These are phyloP conservation scores for Trichoderma koningii DNA, from an alignment of 2,329 filamentous ascomycete species.

Conservation along the genomic window DNA sequence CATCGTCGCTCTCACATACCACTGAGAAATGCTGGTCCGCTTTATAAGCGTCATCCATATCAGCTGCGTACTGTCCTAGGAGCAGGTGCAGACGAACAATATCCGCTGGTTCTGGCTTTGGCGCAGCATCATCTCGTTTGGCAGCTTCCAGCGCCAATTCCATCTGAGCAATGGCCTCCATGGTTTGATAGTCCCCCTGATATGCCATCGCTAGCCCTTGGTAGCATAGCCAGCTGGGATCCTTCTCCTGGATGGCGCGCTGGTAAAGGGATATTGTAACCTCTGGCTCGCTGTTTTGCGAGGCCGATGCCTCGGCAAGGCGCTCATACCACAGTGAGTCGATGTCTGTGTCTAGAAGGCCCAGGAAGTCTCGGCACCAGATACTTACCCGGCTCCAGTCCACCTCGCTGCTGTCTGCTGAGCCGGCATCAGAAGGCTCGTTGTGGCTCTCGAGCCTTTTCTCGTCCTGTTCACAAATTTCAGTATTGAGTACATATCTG, in stretches of 20 bases:
- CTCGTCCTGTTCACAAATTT: background rate
- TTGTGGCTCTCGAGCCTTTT: background rate
- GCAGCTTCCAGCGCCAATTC: background rate
- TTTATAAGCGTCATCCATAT: background rate
- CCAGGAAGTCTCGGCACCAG: constrained; percentile 3
- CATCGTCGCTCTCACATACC: background rate
- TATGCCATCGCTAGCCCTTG: background rate
- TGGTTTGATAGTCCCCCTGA: background rate
- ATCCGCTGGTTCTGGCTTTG: background rate
- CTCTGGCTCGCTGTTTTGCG: background rate
- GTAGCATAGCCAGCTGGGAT: background rate
- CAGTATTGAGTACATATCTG: background rate
- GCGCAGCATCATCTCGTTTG: background rate
- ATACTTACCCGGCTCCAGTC: background rate
- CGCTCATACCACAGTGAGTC: constrained; percentile 10
- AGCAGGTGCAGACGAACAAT: background rate
- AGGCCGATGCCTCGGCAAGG: background rate
- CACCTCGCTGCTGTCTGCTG: background rate
- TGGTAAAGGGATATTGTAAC: background rate
- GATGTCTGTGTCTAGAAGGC: background rate
- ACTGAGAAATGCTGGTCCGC: constrained; percentile 3
- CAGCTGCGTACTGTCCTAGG: background rate
- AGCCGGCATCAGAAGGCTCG: background rate
- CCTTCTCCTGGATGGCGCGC: background rate
- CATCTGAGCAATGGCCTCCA: background rate